Conservation (phyloP, 2,329 filamentous ascomycete species). For the Pestalotiopsis sp. region DNA sequence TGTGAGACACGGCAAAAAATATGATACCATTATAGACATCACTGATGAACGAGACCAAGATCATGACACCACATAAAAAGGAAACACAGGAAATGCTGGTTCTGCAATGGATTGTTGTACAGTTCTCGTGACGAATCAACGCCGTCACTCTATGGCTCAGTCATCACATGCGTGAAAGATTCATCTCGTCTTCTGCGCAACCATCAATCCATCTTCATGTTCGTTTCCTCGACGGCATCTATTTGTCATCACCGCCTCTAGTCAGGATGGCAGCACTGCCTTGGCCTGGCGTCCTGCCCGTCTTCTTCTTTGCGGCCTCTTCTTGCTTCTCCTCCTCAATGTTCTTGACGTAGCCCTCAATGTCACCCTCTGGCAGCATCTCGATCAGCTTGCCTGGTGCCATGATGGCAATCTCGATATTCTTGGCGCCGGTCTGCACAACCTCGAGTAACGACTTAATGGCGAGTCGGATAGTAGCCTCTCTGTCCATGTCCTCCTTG, state of each 20-base stretch:
- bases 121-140: conserved; percentile 8
- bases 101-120: neutral
- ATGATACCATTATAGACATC: conserved; percentile 19
- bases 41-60: conserved; percentile 10
- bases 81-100: neutral
- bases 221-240: neutral
- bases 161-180: conserved; percentile 4
- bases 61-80: neutral
- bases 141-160: conserved; percentile 15
- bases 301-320: conserved; percentile 97
- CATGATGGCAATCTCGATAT: conserved; percentile 99
- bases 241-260: conserved; percentile 46
- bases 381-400: conserved; percentile 88
- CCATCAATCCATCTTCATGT: neutral
- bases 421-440: conserved; percentile 98
- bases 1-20: conserved; percentile 5
- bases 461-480: conserved; percentile 93
- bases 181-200: neutral
- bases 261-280: conserved; percentile 76
- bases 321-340: conserved; percentile 99
- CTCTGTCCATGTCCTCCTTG: conserved; percentile 95
- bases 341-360: conserved; percentile 96
- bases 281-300: conserved; percentile 70
- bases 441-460: conserved; percentile 98
- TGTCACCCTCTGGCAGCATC: conserved; percentile 93